Conservation (phyloP, 495 filamentous ascomycete genomes). For the Aspergillus hancockii region DNA sequence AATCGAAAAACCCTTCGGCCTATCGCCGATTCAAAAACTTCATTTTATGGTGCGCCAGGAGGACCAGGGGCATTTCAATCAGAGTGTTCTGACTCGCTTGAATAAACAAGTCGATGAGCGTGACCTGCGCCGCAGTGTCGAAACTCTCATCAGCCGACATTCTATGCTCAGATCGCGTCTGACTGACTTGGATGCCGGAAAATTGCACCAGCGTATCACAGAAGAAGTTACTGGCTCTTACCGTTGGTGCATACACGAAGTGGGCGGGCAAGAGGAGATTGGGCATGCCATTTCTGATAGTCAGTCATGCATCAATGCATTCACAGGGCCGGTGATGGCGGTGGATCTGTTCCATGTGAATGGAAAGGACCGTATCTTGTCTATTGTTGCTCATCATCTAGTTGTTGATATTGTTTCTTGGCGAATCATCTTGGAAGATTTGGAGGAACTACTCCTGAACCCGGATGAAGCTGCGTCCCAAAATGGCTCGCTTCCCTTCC, state of each 20-base stretch:
- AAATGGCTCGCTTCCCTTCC: constrained; percentile 56
- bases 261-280: constrained; percentile 24
- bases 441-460: constrained; percentile 62
- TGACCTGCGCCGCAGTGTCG: constrained; percentile 54
- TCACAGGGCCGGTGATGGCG: constrained; percentile 45
- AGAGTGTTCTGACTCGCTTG: constrained; percentile 64
- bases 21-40: constrained; percentile 71
- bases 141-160: constrained; percentile 62
- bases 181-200: constrained; percentile 25
- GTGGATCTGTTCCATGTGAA: constrained; percentile 51
- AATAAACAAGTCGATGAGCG: constrained; percentile 47
- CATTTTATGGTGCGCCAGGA: constrained; percentile 61
- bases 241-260: constrained; percentile 28
- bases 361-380: constrained; percentile 53
- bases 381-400: constrained; percentile 66
- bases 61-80: constrained; percentile 70
- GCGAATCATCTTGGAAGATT: constrained; percentile 65
- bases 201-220: constrained; percentile 40
- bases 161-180: constrained; percentile 77
- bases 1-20: constrained; percentile 54
- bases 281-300: constrained; percentile 37
- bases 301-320: constrained; percentile 45
- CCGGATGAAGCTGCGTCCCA: constrained; percentile 34
- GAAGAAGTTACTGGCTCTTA: constrained; percentile 41
- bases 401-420: constrained; percentile 73